phyloP scores from a whole-genome alignment of 2,329 filamentous ascomycete species.

The Fusarium sp. region DNA sequence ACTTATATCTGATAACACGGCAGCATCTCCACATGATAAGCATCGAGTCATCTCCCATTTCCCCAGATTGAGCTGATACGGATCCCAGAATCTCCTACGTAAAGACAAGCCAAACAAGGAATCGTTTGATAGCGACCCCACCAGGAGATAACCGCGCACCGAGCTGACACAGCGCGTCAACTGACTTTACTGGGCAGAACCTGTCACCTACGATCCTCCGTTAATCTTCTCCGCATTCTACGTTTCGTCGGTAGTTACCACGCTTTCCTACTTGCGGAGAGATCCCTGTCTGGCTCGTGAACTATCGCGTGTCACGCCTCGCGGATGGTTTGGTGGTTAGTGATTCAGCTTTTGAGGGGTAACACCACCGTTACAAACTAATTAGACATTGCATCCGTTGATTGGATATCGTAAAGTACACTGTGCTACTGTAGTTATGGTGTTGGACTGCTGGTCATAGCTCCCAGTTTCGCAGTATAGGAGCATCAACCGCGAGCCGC shows the following conservation, averaged over 20 bases:
- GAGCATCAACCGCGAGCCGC: background rate
- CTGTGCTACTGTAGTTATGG: background rate
- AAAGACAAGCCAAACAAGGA: conserved; percentile 9
- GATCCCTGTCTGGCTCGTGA: background rate
- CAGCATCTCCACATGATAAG: conserved; percentile 20
- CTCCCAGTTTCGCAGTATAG: background rate
- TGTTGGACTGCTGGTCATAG: background rate
- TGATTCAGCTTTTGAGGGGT: background rate
- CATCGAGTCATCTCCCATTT: conserved; percentile 23
- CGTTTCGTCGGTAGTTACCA: background rate
- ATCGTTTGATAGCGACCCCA: conserved; percentile 34
- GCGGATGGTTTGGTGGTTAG: background rate
- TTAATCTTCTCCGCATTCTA: conserved; percentile 7
- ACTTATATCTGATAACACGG: conserved; percentile 9
- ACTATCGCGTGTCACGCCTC: conserved; percentile 1
- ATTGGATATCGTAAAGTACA: background rate
- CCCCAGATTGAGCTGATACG: conserved; percentile 20
- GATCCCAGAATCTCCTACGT: conserved; percentile 21
- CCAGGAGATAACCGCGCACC: conserved; percentile 40
- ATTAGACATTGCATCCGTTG: background rate
- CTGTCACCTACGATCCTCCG: background rate
- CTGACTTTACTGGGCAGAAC: conserved; percentile 14
- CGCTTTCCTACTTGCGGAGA: background rate
- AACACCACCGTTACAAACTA: background rate
- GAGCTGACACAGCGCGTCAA: conserved; percentile 28